These are phyloP conservation scores for Brettanomyces naardenensis DNA, from an alignment of 805 yeast genomes.

Conservation along the genomic window DNA sequence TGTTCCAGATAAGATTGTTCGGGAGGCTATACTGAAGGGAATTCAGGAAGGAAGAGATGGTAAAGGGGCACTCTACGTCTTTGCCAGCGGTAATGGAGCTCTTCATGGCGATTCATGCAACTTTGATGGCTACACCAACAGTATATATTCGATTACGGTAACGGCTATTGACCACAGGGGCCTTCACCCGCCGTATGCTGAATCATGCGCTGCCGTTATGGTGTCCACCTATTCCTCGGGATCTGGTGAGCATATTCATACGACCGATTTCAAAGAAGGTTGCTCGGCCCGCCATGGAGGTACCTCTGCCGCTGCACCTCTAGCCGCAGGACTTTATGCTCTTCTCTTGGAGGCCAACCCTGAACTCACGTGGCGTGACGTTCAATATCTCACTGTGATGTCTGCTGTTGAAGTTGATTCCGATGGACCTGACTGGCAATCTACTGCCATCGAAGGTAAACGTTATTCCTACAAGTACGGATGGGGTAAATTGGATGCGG, in stretches of 20 bases:
- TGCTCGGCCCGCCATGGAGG: constrained; percentile 86
- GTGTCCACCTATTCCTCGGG: constrained; percentile 93
- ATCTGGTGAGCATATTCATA: constrained; percentile 78
- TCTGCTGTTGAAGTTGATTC: constrained; percentile 64
- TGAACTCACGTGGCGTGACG: constrained; percentile 88
- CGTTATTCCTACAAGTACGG: constrained; percentile 83
- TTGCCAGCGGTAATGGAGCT: constrained; percentile 96
- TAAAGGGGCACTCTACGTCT: constrained; percentile 85
- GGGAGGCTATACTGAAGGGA: constrained; percentile 79
- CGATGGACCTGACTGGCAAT: constrained; percentile 66
- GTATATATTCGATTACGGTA: constrained; percentile 89
- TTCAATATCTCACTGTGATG: constrained; percentile 74
- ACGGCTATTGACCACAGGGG: constrained; percentile 89
- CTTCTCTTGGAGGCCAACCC: constrained; percentile 80
- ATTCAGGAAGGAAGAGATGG: constrained; percentile 70
- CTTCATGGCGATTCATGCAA: constrained; percentile 80
- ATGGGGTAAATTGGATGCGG: constrained; percentile 87
- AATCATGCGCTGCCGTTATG: constrained; percentile 90
- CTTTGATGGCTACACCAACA: constrained; percentile 94
- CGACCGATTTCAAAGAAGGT: constrained; percentile 65
- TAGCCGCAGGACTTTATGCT: constrained; percentile 94
- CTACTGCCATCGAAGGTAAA: constrained; percentile 52
- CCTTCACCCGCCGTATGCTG: constrained; percentile 81
- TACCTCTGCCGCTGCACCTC: constrained; percentile 97
- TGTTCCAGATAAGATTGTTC: constrained; percentile 72